A percentile compares a stretch with the other conserved stretches of the same genome.
Evolutionary conservation across 345 rosid genomes (phyloP).

Genomic region (Rhodomyrtus tomentosa): DNA sequence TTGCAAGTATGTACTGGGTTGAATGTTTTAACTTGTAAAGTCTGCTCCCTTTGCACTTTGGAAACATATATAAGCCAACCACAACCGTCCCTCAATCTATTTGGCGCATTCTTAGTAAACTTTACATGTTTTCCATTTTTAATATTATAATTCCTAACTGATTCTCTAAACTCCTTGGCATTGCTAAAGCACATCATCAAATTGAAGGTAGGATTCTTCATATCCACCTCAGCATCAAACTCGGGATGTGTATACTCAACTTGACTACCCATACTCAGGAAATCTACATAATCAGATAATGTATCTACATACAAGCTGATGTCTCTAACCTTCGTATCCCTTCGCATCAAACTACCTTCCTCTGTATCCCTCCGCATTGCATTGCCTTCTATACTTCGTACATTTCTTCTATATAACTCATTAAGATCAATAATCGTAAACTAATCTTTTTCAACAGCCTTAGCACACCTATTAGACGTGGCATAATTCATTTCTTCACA

Average conservation of each 20-base stretch:
- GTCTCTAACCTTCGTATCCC: neutral
- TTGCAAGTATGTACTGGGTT: neutral
- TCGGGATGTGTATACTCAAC: neutral
- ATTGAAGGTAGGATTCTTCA: neutral
- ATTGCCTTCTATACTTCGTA: neutral
- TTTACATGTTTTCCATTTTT: neutral
- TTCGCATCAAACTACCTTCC: neutral
- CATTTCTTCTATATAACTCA: neutral
- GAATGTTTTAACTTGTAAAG: neutral
- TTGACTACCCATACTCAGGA: neutral
- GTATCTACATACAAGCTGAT: neutral
- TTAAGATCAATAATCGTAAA: neutral
- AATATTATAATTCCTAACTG: neutral
- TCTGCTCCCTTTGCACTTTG: rapidly evolving
- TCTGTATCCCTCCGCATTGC: neutral
- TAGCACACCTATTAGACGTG: neutral
- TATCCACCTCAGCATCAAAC: neutral
- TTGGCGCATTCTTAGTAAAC: neutral
- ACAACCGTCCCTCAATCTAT: neutral
- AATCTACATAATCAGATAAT: neutral
- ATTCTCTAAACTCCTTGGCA: neutral
- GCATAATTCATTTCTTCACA: neutral
- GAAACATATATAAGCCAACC: neutral
- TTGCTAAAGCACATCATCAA: neutral
- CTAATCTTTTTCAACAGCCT: neutral